Base-by-base conservation (phyloP, 2,329 filamentous ascomycete genomes). In the Hypoxylon sp. region DNA sequence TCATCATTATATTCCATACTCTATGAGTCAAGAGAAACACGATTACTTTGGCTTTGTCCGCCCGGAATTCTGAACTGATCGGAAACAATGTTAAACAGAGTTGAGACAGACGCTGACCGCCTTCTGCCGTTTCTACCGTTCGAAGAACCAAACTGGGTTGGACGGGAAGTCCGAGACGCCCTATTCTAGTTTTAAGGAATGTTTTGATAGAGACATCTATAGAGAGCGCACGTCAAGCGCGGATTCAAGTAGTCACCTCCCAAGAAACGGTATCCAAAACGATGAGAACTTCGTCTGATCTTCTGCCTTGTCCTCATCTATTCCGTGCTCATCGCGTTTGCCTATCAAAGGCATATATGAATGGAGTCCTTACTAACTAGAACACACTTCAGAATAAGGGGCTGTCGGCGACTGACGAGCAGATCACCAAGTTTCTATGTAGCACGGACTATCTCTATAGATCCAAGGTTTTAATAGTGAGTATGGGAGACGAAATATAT, bases 41-140 rank as follows among this genome's bases (percentile, higher is more conserved):
- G 10, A 32, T 23, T 51, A 58, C 14, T 4, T 38, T 1, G 48
- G 13, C 60, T 63, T 69, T 63, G 56, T 66, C 17, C n/a, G 10
- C n/a, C 14, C 23, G 11, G 28, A 36, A 30, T 23, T 23, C 19
- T 46, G 52, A 63, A 53, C 34, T 46, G 38, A n/a, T n/a, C 17
- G n/a, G 19, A 17, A 13, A 45, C 36, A 43, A 55, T 53, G 28
- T 25, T 10, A 48, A 52, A 50, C 34, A 13, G 6, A 25, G 4
- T 10, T 30, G 34, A 58, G 23, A 41, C 63, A 38, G 14, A 19
- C 5, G 2, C 14, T 58, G 58, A 61, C 58, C 63, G 57, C 63
- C 56, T 55, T 23, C 34, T 11, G 45, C 5, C 14, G 6, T 10
- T 14, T 28, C 23, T 32, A 21, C 21, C n/a, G 38, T 28, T n/a